Conservation (phyloP, 2,329 filamentous ascomycete genomes). For the Penicillium sp. region DNA sequence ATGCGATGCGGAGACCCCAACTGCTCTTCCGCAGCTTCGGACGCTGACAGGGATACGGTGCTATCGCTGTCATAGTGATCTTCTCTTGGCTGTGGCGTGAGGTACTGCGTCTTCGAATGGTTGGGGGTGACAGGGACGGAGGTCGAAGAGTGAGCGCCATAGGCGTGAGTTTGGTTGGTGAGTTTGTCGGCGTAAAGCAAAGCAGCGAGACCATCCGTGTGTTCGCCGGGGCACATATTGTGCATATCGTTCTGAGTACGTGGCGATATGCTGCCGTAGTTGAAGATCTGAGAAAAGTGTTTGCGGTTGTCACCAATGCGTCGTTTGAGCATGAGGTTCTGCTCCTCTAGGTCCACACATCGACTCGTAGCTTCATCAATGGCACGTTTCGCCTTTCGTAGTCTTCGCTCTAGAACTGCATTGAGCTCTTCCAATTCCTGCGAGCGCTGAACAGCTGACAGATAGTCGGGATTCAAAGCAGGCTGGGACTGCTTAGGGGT, state of each 20-base stretch:
- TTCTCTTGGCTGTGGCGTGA: slow-evolving; percentile 57
- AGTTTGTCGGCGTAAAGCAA: slow-evolving; percentile 41
- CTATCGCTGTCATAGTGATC: slow-evolving; percentile 68
- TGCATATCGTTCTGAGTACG: slow-evolving; percentile 55
- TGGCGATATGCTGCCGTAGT: slow-evolving; percentile 64
- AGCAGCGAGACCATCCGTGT: slow-evolving; percentile 38
- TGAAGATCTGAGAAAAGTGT: slow-evolving; percentile 74
- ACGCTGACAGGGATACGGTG: slow-evolving; percentile 69
- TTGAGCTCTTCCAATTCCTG: slow-evolving; percentile 66
- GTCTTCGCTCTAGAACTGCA: slow-evolving; percentile 58
- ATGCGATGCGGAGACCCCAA: slow-evolving; percentile 10
- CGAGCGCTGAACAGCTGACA: slow-evolving; percentile 57
- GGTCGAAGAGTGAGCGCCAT: slow-evolving; percentile 44
- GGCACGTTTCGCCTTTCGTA: slow-evolving; percentile 70
- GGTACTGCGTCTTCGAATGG: slow-evolving; percentile 53
- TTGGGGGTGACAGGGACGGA: slow-evolving; percentile 75
- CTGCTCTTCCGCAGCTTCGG: slow-evolving; percentile 54
- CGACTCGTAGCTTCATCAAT: slow-evolving; percentile 76
- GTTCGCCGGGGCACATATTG: slow-evolving; percentile 32
- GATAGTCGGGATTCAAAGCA: slow-evolving; percentile 50
- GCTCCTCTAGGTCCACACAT: slow-evolving; percentile 65
- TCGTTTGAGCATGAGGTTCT: slow-evolving; percentile 71
- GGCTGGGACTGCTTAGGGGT: slow-evolving; percentile 41
- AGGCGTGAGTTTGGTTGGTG: slow-evolving; percentile 33
- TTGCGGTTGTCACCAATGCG: slow-evolving; percentile 87